phyloP scores from a whole-genome alignment of 2,329 filamentous ascomycete species.

The Alternaria hordeiaustralica region DNA sequence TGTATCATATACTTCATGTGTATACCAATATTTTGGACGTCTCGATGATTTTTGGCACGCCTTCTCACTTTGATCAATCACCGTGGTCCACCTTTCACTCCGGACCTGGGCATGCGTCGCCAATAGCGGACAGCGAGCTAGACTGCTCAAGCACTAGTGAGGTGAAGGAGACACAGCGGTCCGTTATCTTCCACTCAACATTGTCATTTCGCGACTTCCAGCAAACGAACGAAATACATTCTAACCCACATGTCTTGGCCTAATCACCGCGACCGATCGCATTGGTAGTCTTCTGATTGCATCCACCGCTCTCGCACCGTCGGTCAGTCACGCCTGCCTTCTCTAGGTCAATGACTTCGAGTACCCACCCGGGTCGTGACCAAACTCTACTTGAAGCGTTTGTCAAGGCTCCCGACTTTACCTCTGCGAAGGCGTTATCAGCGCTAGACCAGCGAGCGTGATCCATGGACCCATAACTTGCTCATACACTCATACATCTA shows the following conservation, averaged over 20 bases:
- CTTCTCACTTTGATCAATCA: not conserved
- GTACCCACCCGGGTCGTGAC: not conserved
- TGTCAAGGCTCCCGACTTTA: not conserved
- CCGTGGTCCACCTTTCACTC: not conserved
- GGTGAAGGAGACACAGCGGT: not conserved
- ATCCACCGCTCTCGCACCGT: no score
- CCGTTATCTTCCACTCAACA: not conserved
- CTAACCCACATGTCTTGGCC: not conserved
- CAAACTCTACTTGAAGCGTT: not conserved
- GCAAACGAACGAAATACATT: not conserved
- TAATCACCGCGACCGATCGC: not conserved
- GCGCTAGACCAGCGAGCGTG: not conserved
- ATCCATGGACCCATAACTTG: not conserved
- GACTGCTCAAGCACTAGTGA: not conserved
- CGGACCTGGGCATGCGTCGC: not conserved
- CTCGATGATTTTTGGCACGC: not conserved
- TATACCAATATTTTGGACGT: not conserved
- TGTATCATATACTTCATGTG: not conserved
- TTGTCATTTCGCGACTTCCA: not conserved
- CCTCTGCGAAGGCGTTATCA: not conserved
- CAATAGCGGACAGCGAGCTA: not conserved
- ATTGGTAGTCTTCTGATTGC: not conserved
- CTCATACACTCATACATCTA: not conserved
- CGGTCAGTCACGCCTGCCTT: not conserved
- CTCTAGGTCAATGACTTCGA: not conserved